Evolutionary conservation across 2,329 filamentous ascomycete species (phyloP).

Genomic region (Aaosphaeria arxii): DNA sequence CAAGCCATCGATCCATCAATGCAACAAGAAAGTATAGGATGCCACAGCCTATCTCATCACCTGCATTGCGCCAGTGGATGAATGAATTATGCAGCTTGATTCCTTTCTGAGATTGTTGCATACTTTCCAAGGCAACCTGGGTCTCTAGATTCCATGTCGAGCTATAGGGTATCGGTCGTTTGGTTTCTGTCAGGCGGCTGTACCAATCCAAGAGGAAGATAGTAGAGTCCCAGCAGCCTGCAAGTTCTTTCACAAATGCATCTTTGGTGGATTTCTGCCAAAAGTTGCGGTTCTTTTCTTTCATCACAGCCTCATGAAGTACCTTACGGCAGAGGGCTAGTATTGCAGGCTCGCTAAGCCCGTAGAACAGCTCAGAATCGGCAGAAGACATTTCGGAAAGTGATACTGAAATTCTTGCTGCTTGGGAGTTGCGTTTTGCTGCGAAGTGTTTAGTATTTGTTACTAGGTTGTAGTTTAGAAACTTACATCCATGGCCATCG

Average conservation of each 20-base stretch:
- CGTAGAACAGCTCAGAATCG: slow-evolving; percentile 39
- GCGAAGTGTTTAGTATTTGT: no score
- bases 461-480: no score
- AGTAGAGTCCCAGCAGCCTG: slow-evolving; percentile 51
- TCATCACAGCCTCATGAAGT: slow-evolving; percentile 44
- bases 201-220: slow-evolving; percentile 56
- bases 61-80: slow-evolving; percentile 57
- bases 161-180: slow-evolving; percentile 52
- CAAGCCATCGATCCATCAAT: slow-evolving; percentile 55
- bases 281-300: slow-evolving; percentile 42
- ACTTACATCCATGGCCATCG: no score
- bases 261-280: slow-evolving; percentile 45
- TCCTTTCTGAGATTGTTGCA: slow-evolving; percentile 54
- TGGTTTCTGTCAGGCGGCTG: slow-evolving; percentile 46
- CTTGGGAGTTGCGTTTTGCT: no score
- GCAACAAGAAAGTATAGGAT: slow-evolving; percentile 55
- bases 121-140: slow-evolving; percentile 52
- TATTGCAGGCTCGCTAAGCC: slow-evolving; percentile 48
- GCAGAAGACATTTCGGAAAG: slow-evolving; percentile 17
- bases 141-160: slow-evolving; percentile 59
- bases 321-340: slow-evolving; percentile 47
- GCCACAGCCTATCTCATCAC: slow-evolving; percentile 53
- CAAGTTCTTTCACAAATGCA: slow-evolving; percentile 48
- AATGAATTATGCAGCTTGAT: slow-evolving; percentile 56
- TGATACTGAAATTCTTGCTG: slow-evolving; percentile 19